These are phyloP conservation scores for Alopecurus myosuroides DNA, from an alignment of 176 grass and related monocot genomes.

Conservation along the genomic window DNA sequence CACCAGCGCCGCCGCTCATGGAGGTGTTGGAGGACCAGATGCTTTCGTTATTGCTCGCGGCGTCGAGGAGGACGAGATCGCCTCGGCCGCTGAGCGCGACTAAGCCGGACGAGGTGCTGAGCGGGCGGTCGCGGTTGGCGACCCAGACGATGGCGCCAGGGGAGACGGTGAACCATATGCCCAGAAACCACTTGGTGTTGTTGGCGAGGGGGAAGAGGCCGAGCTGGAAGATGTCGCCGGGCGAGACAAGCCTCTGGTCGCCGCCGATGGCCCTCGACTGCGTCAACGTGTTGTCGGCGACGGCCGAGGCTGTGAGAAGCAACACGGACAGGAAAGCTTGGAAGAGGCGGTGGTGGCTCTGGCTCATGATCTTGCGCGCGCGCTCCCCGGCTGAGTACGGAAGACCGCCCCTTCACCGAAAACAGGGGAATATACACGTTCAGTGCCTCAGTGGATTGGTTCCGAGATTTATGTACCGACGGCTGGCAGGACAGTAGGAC, in stretches of 20 bases:
- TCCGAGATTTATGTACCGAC: background rate
- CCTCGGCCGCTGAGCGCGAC: constrained; percentile 11
- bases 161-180: constrained; percentile 54
- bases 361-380: background rate
- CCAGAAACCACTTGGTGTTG: constrained; percentile 26
- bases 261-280: constrained; percentile 9
- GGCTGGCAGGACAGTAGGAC: background rate
- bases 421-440: background rate
- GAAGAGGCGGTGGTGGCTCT: background rate
- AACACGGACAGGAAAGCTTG: background rate
- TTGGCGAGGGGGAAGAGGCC: constrained; percentile 41
- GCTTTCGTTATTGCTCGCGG: background rate
- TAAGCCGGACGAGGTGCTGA: constrained; percentile 4
- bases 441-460: background rate
- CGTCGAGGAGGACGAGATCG: constrained; percentile 31
- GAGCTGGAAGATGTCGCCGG: constrained; percentile 31
- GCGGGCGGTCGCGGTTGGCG: constrained; percentile 49
- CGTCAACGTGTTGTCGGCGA: constrained; percentile 1
- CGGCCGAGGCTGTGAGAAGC: background rate
- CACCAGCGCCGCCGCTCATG: background rate
- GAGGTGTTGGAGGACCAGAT: constrained; percentile 34
- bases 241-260: constrained; percentile 31
- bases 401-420: background rate
- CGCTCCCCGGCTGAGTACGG: background rate
- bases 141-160: constrained; percentile 54